Conservation (phyloP, 2,329 filamentous ascomycete species). For the Erysiphe neolycopersici region DNA sequence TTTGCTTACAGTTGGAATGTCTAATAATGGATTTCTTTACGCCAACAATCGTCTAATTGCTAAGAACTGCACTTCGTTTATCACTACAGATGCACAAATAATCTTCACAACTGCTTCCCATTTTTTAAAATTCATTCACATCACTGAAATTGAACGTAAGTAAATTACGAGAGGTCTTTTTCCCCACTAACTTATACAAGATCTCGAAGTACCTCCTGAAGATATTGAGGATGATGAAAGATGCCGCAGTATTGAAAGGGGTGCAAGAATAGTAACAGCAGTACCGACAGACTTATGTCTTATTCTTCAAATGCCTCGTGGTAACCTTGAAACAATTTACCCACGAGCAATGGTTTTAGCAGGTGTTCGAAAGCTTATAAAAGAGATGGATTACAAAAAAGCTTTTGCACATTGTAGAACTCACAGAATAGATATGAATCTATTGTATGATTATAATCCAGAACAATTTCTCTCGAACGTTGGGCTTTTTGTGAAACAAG, state of each 20-base stretch:
- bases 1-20: slow-evolving; percentile 28
- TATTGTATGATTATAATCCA: slow-evolving; percentile 80
- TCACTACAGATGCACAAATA: slow-evolving; percentile 55
- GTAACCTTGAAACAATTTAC: slow-evolving; percentile 86
- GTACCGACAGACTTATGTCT: slow-evolving; percentile 72
- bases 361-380: slow-evolving; percentile 60
- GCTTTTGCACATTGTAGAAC: slow-evolving; percentile 75
- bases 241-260: slow-evolving; percentile 76
- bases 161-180: background rate
- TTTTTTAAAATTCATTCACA: slow-evolving; percentile 78
- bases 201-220: slow-evolving; percentile 59
- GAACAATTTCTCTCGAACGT: slow-evolving; percentile 59
- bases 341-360: slow-evolving; percentile 80
- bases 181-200: slow-evolving; percentile 17
- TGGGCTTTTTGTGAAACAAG: slow-evolving; percentile 53
- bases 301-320: slow-evolving; percentile 80
- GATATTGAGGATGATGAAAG: slow-evolving; percentile 80
- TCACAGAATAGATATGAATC: slow-evolving; percentile 94
- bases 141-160: slow-evolving; percentile 37
- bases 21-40: slow-evolving; percentile 51
- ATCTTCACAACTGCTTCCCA: slow-evolving; percentile 85
- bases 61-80: slow-evolving; percentile 79
- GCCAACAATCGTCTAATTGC: slow-evolving; percentile 47
- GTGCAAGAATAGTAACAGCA: slow-evolving; percentile 62
- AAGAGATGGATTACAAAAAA: slow-evolving; percentile 50